Base-by-base conservation (phyloP, 768 basidiomycete genomes). In the Candolleomyces aberdarensis region DNA sequence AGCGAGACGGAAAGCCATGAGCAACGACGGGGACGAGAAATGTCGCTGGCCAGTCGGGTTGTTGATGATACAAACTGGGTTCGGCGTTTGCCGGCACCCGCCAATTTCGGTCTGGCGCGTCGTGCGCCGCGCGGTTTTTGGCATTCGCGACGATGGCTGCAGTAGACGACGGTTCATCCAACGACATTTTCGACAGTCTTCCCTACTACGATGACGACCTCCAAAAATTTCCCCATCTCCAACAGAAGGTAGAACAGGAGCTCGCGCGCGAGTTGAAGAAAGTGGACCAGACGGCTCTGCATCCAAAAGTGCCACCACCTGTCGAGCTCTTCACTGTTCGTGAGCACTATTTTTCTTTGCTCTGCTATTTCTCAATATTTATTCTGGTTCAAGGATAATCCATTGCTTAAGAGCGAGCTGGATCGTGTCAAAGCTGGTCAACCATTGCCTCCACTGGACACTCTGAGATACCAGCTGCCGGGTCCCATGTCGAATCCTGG, bases 201-300 rank as follows among this genome's bases (percentile, higher is more conserved):
- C 95, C 95, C 17, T 98, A 97, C 76, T 94, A 92, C 69, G 95
- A 98, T 77, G 92, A 94, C 71, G 94, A 97, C 71, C 81, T 96
- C 56, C 90, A 94, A 62, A 83, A 83, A 58, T 84, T 82, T 62
- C 91, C 92, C 0, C 67, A 80, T 43, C 77, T 94, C 43, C 86
- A 83, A 70, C 83, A 86, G 69, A 88, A 87, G 70, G 92, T 94
- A 15, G 89, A 91, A 59, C 78, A 78, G 64, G 92, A 94, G 70
- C 74, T 94, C 44, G 86, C 86, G 29, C 81, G 83, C n/a, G 87
- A 92, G 70, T 62, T 67, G 56, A 80, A 83, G 64, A 46, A 41
- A 14, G 20, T 61, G 43, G 86, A 84, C 64, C 76, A 84, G 46
- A 73, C 78, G 53, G 72, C 74, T n/a, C 76, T 90, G 46, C 91